Evolutionary conservation across 768 basidiomycete species (phyloP).

Genomic region (Mycena venus): DNA sequence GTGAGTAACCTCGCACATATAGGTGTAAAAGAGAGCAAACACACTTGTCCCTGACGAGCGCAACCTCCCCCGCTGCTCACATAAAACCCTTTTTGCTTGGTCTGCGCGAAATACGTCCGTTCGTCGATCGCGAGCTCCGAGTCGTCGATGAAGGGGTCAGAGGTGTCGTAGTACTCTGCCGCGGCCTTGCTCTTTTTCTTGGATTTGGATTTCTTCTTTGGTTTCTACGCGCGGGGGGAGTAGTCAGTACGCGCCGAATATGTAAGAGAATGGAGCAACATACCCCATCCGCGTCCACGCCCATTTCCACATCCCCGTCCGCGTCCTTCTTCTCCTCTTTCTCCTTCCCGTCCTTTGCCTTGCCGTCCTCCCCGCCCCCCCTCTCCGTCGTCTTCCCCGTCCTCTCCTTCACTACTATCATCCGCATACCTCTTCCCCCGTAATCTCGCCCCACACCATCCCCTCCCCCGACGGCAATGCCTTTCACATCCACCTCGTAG

Average conservation of each 20-base stretch:
- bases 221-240: slow-evolving; percentile 43
- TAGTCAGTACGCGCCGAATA: background rate
- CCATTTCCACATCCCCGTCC: slow-evolving; percentile 35
- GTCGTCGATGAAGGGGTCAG: slow-evolving; percentile 98
- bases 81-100: slow-evolving; percentile 94
- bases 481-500: slow-evolving; percentile 79
- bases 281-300: slow-evolving; percentile 32
- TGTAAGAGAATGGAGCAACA: background rate
- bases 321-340: slow-evolving; percentile 26
- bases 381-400: slow-evolving; percentile 45
- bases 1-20: slow-evolving; percentile 5
- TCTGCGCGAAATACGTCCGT: slow-evolving; percentile 91
- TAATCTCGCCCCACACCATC: slow-evolving; percentile 26
- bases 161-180: slow-evolving; percentile 89
- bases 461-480: slow-evolving; percentile 73
- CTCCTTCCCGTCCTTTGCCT: slow-evolving; percentile 16
- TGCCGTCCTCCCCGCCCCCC: slow-evolving; percentile 1
- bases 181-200: slow-evolving; percentile 49
- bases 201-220: slow-evolving; percentile 48
- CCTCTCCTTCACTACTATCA: slow-evolving; percentile 64
- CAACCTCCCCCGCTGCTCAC: slow-evolving; percentile 91
- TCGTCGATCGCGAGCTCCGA: slow-evolving; percentile 93
- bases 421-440: slow-evolving; percentile 45
- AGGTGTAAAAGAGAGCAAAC: slow-evolving; percentile 36
- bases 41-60: slow-evolving; percentile 83